Evolutionary conservation across 352 stramenopile species (phyloP).

Genomic region (Elongisporangium prolatum): DNA sequence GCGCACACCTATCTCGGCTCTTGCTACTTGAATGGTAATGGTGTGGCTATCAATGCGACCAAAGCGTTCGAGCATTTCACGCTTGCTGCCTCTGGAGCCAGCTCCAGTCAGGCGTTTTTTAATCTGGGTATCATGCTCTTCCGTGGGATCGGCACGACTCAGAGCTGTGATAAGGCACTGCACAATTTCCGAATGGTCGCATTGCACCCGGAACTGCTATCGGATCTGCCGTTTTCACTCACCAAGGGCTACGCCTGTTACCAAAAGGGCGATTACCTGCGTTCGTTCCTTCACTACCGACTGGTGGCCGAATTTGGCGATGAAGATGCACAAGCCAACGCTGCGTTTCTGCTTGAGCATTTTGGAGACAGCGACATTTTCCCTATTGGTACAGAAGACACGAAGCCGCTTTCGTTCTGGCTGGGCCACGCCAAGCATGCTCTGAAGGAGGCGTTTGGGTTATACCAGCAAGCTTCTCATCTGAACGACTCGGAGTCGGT

Average conservation of each 20-base stretch:
- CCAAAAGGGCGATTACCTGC: conserved; percentile 51
- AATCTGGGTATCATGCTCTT: conserved; percentile 79
- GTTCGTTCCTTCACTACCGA: conserved; percentile 67
- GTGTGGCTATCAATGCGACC: conserved; percentile 37
- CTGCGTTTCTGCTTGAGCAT: conserved; percentile 67
- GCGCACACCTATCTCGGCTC: conserved; percentile 68
- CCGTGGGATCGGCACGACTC: conserved; percentile 40
- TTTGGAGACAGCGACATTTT: conserved; percentile 38
- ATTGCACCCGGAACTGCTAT: conserved; percentile 42
- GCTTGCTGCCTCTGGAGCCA: conserved; percentile 33
- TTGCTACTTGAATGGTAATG: conserved; percentile 57
- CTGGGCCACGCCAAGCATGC: conserved; percentile 21
- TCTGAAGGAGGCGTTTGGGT: conserved; percentile 37
- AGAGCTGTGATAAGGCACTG: conserved; percentile 39
- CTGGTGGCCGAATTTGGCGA: conserved; percentile 58
- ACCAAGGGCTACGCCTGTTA: conserved; percentile 65
- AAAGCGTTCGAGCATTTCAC: conserved; percentile 58
- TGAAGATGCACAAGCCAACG: conserved; percentile 61
- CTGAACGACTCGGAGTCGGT: conserved; percentile 74
- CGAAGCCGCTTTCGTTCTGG: conserved; percentile 6
- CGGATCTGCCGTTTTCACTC: conserved; percentile 56
- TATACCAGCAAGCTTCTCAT: conserved; percentile 47
- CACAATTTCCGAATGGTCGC: conserved; percentile 61
- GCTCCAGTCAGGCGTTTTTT: conserved; percentile 56
- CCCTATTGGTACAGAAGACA: background rate